phyloP scores from a whole-genome alignment of 352 stramenopile genomes.

The Blastocystis sp. region DNA sequence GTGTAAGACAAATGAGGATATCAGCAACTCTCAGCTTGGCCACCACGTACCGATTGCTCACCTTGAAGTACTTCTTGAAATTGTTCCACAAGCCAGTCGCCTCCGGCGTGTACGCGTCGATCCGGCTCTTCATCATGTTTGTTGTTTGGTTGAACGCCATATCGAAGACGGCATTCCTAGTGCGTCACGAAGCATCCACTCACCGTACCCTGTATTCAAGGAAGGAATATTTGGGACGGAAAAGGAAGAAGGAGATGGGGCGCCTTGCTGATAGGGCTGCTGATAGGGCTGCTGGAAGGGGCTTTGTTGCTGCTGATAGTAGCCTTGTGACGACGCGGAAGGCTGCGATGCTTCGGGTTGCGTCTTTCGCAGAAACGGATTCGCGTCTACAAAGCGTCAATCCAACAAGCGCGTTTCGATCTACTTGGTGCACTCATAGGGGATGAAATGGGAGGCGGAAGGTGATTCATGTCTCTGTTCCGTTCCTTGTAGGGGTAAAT shows the following conservation, averaged over 20 bases:
- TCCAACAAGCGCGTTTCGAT: background rate
- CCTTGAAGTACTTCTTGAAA: conserved; percentile 76
- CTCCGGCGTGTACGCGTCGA: conserved; percentile 66
- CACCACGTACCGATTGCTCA: conserved; percentile 76
- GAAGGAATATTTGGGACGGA: background rate
- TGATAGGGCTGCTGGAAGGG: background rate
- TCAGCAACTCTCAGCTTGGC: conserved; percentile 71
- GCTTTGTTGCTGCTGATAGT: background rate
- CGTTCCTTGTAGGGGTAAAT: background rate
- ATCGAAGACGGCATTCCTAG: conserved; percentile 74
- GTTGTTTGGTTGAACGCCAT: conserved; percentile 58
- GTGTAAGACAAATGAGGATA: conserved; percentile 23
- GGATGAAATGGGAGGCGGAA: background rate
- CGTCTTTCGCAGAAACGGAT: background rate
- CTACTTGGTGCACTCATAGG: background rate
- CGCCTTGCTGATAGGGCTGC: background rate
- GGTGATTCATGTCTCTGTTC: background rate
- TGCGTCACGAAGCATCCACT: background rate
- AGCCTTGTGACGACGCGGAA: background rate
- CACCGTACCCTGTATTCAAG: conserved; percentile 5
- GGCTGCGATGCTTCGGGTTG: background rate
- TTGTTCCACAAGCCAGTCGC: conserved; percentile 64
- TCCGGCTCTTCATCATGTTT: conserved; percentile 69
- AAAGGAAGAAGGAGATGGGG: background rate
- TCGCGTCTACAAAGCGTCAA: background rate